Conservation (phyloP, 2,329 filamentous ascomycete species). For the Venturia carpophila region DNA sequence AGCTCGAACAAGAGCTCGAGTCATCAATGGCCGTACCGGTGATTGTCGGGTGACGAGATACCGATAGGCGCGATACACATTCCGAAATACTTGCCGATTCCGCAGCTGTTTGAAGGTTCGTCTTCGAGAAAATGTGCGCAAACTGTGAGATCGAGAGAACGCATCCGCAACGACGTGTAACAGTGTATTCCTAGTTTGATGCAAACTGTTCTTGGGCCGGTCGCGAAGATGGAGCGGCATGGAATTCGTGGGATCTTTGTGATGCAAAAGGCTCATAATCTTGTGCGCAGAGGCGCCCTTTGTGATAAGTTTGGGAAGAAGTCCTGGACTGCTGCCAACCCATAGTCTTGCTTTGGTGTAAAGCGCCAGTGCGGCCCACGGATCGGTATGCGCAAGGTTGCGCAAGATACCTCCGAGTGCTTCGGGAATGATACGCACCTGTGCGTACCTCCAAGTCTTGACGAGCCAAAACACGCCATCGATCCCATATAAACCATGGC, state of each 20-base stretch:
- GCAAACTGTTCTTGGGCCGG: neutral
- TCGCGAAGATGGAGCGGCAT: neutral
- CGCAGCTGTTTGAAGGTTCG: constrained; percentile 29
- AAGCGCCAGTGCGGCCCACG: neutral
- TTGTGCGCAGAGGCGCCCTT: neutral
- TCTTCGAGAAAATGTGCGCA: constrained; percentile 21
- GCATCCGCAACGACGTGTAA: constrained; percentile 40
- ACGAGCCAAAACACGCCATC: constrained; percentile 5
- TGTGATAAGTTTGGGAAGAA: neutral
- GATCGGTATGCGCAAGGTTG: neutral
- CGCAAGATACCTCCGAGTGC: neutral
- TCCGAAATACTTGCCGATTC: constrained; percentile 33
- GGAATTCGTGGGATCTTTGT: neutral
- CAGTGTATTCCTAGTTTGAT: constrained; percentile 22
- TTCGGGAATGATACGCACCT: constrained; percentile 6
- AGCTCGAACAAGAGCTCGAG: constrained; percentile 43
- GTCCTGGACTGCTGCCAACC: neutral
- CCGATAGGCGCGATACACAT: constrained; percentile 41
- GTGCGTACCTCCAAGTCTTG: neutral
- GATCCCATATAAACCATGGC: neutral
- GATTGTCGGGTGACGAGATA: constrained; percentile 37
- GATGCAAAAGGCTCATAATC: neutral
- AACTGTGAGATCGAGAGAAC: constrained; percentile 29
- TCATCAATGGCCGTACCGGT: constrained; percentile 37
- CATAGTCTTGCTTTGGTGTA: neutral